Percentiles rank a stretch among this genome's conserved stretches.
phyloP scores from a whole-genome alignment of 176 grass and related monocot species.

The Cenchrus fungigraminus region DNA sequence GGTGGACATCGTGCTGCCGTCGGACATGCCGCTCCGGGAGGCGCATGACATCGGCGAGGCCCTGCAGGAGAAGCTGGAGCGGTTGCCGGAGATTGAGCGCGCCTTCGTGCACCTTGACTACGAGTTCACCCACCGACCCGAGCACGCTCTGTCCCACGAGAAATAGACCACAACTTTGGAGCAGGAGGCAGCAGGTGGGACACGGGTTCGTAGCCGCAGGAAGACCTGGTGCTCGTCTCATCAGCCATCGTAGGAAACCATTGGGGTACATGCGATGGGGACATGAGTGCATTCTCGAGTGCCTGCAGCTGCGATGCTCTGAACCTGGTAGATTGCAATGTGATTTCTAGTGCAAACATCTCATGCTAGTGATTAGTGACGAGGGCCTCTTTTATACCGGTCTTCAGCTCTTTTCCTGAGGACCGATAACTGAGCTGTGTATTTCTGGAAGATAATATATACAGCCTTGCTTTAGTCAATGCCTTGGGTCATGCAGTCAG shows the following conservation, averaged over 20 bases:
- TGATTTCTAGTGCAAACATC: background rate
- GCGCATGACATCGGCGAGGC: conserved; percentile 96
- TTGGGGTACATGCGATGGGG: conserved; percentile 25
- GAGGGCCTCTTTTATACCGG: background rate
- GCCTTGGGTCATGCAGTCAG: background rate
- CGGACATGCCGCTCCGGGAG: conserved; percentile 73
- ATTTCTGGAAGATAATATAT: background rate
- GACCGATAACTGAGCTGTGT: background rate
- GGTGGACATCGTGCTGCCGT: conserved; percentile 93
- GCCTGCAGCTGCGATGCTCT: background rate
- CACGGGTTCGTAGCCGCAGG: background rate
- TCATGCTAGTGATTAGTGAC: background rate
- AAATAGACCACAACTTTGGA: conserved; percentile 33
- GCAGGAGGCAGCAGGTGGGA: background rate
- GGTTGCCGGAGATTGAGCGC: conserved; percentile 84
- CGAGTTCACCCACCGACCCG: conserved; percentile 88
- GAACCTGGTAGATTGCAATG: background rate
- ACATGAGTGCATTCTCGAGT: background rate
- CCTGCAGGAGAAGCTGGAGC: conserved; percentile 95
- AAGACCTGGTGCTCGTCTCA: conserved; percentile 7
- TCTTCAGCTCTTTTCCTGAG: background rate
- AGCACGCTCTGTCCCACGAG: conserved; percentile 76
- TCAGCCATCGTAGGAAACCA: conserved; percentile 40
- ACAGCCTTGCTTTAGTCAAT: background rate
- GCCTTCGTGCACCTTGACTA: conserved; percentile 98